Base-by-base conservation (phyloP, 148 eudicot genomes). In the Rhododendron henanense region DNA sequence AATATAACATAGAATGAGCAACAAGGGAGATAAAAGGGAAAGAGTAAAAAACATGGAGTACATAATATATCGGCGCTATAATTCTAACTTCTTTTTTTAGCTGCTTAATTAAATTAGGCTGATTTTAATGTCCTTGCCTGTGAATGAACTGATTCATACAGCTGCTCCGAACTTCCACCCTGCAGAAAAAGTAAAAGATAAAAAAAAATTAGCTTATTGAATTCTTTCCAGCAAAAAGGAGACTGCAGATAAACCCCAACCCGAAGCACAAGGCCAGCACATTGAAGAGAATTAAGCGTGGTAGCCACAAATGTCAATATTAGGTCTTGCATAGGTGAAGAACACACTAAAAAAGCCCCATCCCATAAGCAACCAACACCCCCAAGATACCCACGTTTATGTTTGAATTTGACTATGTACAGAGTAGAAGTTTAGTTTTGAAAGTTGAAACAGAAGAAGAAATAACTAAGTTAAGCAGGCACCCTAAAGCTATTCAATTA, bases 91-190 rank as follows among this genome's bases (percentile, higher is more conserved):
- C 18, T 21, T 15, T 28, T 14, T 69, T 47, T 65, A 4, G 10
- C 25, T 10, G 3, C 76, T 35, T 1, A 23, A 13, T 6, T 3
- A 8, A 71, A 84, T 15, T 59, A 75, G 25, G 23, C 39, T 53
- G 81, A 84, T 37, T 84, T 83, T 84, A 61, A 86, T 55, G 57
- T 69, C 31, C 93, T 87, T 94, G 92, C 99, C 96, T 95, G 95
- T 47, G 99, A 92, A 91, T 95, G 98, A 71, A 97, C 99, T 21
- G 99, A 95, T 78, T 93, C 86, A 81, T 94, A 97, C 45, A 97
- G 94, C 90, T 89, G 93, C 74, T 92, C 90, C 13, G 99, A 95
- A 85, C 92, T 94, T 86, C 99, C 99, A 83, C 98, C 99, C 99
- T 96, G 92, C 51, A 86, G 59, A 14, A 28, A 41, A 50, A 33